phyloP scores from a whole-genome alignment of 2,329 filamentous ascomycete genomes.

The Trichoderma sp. region DNA sequence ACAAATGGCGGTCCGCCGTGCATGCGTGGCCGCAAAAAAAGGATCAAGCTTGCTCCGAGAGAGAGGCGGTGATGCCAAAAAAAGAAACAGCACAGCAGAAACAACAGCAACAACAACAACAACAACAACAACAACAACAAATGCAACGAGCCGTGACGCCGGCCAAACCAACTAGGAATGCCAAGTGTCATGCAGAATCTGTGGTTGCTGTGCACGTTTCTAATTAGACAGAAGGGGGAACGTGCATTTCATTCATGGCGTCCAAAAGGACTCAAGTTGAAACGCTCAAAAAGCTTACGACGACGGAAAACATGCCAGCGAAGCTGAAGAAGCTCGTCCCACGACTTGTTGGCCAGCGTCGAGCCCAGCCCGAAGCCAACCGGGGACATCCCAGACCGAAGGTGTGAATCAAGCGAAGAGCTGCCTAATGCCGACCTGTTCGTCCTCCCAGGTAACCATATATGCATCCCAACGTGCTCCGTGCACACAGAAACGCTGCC shows the following conservation, averaged over 20 bases:
- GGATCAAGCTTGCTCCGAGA: background rate
- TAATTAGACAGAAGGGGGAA: slow-evolving; percentile 5
- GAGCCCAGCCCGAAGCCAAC: background rate
- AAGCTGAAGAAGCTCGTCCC: background rate
- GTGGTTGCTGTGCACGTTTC: background rate
- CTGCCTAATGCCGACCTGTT: background rate
- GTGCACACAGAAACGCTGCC: slow-evolving; percentile 1
- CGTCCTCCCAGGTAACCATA: background rate
- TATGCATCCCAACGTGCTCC: slow-evolving; percentile 7
- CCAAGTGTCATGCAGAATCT: slow-evolving; percentile 7
- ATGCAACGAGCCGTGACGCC: background rate
- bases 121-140: background rate
- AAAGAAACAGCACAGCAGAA: slow-evolving; percentile 3
- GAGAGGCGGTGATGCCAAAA: slow-evolving; percentile 9
- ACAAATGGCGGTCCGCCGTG: background rate
- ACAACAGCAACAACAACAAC: background rate
- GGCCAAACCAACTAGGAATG: slow-evolving; percentile 5
- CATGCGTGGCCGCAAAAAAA: background rate
- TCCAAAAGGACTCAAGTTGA: slow-evolving; percentile 17
- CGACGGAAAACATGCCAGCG: slow-evolving; percentile 5
- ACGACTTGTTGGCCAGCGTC: background rate
- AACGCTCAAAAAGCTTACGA: slow-evolving; percentile 6
- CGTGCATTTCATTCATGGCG: slow-evolving; percentile 11
- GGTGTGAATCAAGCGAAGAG: background rate
- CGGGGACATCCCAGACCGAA: slow-evolving; percentile 8